Conservation (phyloP, 352 stramenopile species). For the Halophytophthora polymorphica region DNA sequence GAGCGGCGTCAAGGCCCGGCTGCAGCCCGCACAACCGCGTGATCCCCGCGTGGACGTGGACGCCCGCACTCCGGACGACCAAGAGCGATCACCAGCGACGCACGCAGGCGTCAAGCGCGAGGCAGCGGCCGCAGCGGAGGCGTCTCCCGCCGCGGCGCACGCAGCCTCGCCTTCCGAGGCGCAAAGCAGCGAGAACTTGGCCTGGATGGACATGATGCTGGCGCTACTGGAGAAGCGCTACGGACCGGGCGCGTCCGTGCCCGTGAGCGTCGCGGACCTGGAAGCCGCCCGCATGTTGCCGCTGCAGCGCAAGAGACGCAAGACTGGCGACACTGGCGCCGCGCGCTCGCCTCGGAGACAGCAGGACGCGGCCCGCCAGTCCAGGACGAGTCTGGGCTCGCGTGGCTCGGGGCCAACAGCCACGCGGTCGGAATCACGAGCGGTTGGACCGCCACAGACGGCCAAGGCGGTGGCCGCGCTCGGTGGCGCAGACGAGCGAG, state of each 20-base stretch:
- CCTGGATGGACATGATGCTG: constrained; percentile 85
- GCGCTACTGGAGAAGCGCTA: constrained; percentile 71
- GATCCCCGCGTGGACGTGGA: not conserved
- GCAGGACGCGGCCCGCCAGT: not conserved
- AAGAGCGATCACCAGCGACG: not conserved
- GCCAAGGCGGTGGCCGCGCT: too few species aligned
- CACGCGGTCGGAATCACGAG: constrained; percentile 12
- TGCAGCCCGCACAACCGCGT: constrained; percentile 13
- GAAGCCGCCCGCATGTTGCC: constrained; percentile 38
- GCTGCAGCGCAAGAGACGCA: constrained; percentile 20
- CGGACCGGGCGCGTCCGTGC: constrained; percentile 18
- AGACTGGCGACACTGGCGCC: constrained; percentile 5
- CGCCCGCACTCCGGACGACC: not conserved
- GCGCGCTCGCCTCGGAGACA: not conserved
- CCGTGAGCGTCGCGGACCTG: constrained; percentile 41
- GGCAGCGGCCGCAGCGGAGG: not conserved
- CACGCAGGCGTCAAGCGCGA: constrained; percentile 10
- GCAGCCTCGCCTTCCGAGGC: constrained; percentile 2
- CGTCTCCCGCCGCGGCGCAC: not conserved
- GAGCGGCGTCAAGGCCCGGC: not conserved
- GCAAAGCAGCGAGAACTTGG: constrained; percentile 56
- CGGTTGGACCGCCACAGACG: constrained; percentile 14
- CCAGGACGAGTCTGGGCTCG: constrained; percentile 15
- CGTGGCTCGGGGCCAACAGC: constrained; percentile 17
- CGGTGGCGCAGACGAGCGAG: constrained; percentile 23